Conservation (phyloP, 2,329 filamentous ascomycete species). For the Diaporthe vexans region DNA sequence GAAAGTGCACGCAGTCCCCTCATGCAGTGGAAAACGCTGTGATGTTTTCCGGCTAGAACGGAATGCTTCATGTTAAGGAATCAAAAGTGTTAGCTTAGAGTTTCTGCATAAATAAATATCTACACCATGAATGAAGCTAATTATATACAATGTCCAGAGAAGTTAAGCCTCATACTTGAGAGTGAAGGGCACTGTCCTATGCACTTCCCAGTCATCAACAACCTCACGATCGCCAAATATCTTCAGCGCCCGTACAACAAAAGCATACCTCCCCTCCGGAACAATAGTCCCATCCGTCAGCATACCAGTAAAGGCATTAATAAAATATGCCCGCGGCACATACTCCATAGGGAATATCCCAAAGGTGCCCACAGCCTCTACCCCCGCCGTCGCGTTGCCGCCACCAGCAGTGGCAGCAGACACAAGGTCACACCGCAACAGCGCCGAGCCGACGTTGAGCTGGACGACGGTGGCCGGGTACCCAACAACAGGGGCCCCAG, state of each 20-base stretch:
- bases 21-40: no score
- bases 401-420: neutral
- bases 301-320: slow-evolving; percentile 24
- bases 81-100: no score
- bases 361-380: slow-evolving; percentile 17
- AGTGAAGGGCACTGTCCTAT: neutral
- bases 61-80: no score
- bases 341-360: slow-evolving; percentile 12
- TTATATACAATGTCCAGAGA: neutral
- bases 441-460: slow-evolving; percentile 15
- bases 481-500: neutral
- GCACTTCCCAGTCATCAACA: neutral
- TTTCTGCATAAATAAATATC: no score
- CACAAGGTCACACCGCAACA: slow-evolving; percentile 18
- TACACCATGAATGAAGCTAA: neutral
- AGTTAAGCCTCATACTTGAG: slow-evolving; percentile 1
- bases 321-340: neutral
- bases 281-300: slow-evolving; percentile 17
- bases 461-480: slow-evolving; percentile 8
- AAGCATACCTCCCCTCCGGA: slow-evolving; percentile 17
- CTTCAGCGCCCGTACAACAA: neutral
- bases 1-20: no score
- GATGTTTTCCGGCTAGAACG: no score
- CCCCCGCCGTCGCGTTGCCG: neutral
- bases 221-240: slow-evolving; percentile 13